Percentiles rank a stretch among this genome's conserved stretches.
These are phyloP conservation scores for Leishmania amazonensis DNA, from an alignment of 208 protist genomes.

Conservation along the genomic window DNA sequence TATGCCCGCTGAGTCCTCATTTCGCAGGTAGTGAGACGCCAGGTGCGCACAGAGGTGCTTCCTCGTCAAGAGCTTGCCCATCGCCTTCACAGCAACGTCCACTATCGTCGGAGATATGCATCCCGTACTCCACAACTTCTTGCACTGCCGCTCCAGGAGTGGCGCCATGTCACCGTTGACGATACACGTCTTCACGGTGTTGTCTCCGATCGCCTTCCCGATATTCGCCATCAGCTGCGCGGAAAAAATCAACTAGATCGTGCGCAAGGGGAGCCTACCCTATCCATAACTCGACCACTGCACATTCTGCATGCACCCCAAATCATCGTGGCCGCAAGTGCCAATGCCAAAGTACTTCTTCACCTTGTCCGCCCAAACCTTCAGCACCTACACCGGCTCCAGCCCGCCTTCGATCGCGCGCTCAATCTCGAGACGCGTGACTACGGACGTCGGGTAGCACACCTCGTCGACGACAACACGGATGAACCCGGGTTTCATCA, in stretches of 20 bases:
- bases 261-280: slow-evolving; percentile 85
- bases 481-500: slow-evolving; percentile 72
- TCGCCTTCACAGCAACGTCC: slow-evolving; percentile 71
- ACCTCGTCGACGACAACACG: slow-evolving; percentile 89
- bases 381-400: slow-evolving; percentile 68
- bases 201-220: slow-evolving; percentile 54
- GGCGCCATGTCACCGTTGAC: slow-evolving; percentile 49
- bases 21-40: slow-evolving; percentile 67
- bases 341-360: slow-evolving; percentile 82
- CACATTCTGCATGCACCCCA: slow-evolving; percentile 84
- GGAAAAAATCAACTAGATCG: slow-evolving; percentile 71
- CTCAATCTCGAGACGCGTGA: slow-evolving; percentile 89
- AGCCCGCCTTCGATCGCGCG: slow-evolving; percentile 73
- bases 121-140: slow-evolving; percentile 61
- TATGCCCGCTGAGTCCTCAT: slow-evolving; percentile 10
- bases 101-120: slow-evolving; percentile 56
- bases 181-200: slow-evolving; percentile 47
- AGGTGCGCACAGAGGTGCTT: slow-evolving; percentile 76
- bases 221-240: slow-evolving; percentile 78
- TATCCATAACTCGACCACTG: slow-evolving; percentile 74
- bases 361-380: slow-evolving; percentile 82
- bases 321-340: slow-evolving; percentile 59
- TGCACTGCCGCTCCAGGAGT: slow-evolving; percentile 61
- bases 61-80: slow-evolving; percentile 70
- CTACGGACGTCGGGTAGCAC: slow-evolving; percentile 88